Base-by-base conservation (phyloP, 768 basidiomycete genomes). In the Tylopilus vinaceipallidus region DNA sequence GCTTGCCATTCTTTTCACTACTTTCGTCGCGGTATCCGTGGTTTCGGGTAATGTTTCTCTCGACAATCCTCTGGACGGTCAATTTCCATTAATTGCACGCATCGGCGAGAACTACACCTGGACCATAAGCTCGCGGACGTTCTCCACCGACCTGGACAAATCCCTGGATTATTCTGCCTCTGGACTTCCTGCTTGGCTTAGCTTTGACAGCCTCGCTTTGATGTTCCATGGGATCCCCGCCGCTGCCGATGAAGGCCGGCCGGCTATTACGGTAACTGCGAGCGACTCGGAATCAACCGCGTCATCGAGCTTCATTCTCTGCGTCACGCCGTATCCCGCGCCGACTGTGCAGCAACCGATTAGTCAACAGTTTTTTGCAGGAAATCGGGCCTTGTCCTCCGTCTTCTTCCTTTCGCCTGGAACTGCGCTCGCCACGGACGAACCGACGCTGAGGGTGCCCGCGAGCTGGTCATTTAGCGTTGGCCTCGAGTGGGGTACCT, bases 391-490 rank as follows among this genome's bases (percentile, higher is more conserved):
- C 33, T 71, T 95, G 44, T 88, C 88, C 4, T 93, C 91, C 6
- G 86, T 90, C 30, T 91, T 82, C 59, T 66, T 82, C 48, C 69
- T 91, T 34, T 71, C 80, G n/a, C 67, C 75, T 3, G 71, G 74
- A 37, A 86, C 88, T 19, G 80, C 83, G 13, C 70, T 91, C 26
- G 60, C 64, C 24, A 74, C 73, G 14, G 58, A 66, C 39, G 72
- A 69, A 42, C 84, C 84, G 47, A 72, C 77, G 42, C 63, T 97
- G 47, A 75, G 92, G 43, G 80, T 95, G 10, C 92, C 91, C 1
- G 80, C 80, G 7, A 67, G 72, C 38, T 95, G 93, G 92, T 90
- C 89, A 1, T 98, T 95, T 71, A 91, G 90, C 59, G 78, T 98
- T 50, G 95, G 94, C 13, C 81, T 97, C 58, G 70, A 83, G 43